phyloP scores from a whole-genome alignment of 2,329 filamentous ascomycete species.

The Aspergillus amoenus region DNA sequence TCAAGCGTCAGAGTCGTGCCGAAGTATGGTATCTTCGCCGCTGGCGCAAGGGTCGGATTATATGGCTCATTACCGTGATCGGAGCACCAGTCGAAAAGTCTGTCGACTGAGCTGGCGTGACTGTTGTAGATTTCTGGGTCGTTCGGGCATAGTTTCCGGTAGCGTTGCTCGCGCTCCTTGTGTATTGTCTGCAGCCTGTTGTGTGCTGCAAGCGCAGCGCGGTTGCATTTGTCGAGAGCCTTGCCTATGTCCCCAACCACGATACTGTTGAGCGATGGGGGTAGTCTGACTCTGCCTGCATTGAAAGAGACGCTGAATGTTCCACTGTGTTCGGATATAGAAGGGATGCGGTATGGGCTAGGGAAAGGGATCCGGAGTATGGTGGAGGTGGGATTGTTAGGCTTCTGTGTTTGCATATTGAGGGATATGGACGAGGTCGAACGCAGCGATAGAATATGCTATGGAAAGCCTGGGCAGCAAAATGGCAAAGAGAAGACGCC shows the following conservation, averaged over 20 bases:
- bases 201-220: neutral
- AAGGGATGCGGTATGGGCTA: neutral
- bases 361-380: neutral
- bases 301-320: neutral
- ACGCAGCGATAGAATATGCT: too few species aligned
- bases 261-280: neutral
- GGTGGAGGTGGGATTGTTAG: neutral
- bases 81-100: neutral
- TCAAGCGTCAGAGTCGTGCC: neutral
- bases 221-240: neutral
- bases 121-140: neutral
- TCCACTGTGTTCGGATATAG: neutral
- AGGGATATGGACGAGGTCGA: neutral
- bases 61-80: neutral
- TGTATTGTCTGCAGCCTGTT: neutral
- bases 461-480: too few species aligned
- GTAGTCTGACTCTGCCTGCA: neutral
- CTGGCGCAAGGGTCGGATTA: neutral
- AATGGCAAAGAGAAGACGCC: too few species aligned
- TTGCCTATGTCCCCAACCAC: neutral
- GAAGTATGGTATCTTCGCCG: neutral
- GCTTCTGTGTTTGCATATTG: neutral
- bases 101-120: neutral
- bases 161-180: neutral
- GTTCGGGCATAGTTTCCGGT: neutral